Evolutionary conservation across 83 land plant species (phyloP).

Genomic region (Diphasiastrum complanatum): DNA sequence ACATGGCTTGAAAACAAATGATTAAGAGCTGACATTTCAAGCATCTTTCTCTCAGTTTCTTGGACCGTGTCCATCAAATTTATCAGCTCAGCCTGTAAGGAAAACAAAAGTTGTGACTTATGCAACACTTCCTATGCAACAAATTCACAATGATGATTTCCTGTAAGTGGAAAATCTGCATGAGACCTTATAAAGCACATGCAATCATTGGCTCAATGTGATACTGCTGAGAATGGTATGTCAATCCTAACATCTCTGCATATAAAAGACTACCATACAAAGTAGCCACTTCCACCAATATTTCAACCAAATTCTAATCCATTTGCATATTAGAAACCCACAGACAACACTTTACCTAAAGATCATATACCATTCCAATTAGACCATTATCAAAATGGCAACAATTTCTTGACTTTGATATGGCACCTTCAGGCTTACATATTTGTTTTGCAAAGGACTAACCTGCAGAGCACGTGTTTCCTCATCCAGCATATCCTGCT

Average conservation of each 20-base stretch:
- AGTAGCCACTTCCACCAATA: background rate
- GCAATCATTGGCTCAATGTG: too few relatives aligned
- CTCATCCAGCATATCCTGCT: conserved; percentile 69
- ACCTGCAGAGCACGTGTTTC: conserved; percentile 96
- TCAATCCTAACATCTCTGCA: too few relatives aligned
- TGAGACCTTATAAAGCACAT: too few relatives aligned
- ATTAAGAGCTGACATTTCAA: conserved; percentile 91
- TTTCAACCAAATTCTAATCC: background rate
- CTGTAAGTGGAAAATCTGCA: too few relatives aligned
- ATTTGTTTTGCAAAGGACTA: background rate
- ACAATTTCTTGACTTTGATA: background rate
- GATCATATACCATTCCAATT: too few relatives aligned
- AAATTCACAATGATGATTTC: too few relatives aligned
- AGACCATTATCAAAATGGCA: too few relatives aligned
- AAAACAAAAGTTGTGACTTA: too few relatives aligned
- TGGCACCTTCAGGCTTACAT: background rate
- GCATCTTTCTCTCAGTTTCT: conserved; percentile 95
- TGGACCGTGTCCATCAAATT: conserved; percentile 64
- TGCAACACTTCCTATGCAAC: too few relatives aligned
- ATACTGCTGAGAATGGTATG: too few relatives aligned
- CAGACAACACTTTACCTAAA: too few relatives aligned
- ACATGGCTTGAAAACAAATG: conserved; percentile 88
- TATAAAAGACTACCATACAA: too few relatives aligned
- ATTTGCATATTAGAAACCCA: background rate
- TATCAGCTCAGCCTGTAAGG: conserved; percentile 69